Percentiles rank a stretch among this genome's conserved stretches.
Conservation (phyloP, 1,284 basidiomycete species). For the Takashimella tepidaria region DNA sequence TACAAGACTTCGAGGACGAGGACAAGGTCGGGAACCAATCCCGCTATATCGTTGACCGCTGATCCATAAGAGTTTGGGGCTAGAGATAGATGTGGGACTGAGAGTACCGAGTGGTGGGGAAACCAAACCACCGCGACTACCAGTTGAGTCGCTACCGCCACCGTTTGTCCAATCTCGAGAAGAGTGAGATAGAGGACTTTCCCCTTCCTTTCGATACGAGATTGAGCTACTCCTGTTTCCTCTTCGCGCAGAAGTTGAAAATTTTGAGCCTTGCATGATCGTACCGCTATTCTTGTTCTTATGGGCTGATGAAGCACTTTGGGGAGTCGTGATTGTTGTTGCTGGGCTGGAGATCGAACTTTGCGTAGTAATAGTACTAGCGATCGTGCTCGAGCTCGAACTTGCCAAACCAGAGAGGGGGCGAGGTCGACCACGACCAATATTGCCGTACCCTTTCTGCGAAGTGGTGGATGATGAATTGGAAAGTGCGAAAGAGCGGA, state of each 20-base stretch:
- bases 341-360: slow-evolving; percentile 11
- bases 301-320: slow-evolving; percentile 1
- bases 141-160: too few species aligned
- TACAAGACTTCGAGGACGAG: slow-evolving; percentile 31
- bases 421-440: slow-evolving; percentile 35
- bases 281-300: background rate
- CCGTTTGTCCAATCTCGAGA: slow-evolving; percentile 13
- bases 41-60: slow-evolving; percentile 14
- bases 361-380: background rate
- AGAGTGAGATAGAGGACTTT: slow-evolving; percentile 2
- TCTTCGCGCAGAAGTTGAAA: slow-evolving; percentile 9
- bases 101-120: slow-evolving; percentile 13
- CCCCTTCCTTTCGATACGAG: slow-evolving; percentile 39
- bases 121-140: background rate
- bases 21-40: slow-evolving; percentile 24
- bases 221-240: slow-evolving; percentile 33
- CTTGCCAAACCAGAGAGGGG: slow-evolving; percentile 15
- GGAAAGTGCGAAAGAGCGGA: slow-evolving; percentile 7
- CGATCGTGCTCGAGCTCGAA: background rate
- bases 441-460: slow-evolving; percentile 31
- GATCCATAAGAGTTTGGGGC: slow-evolving; percentile 6
- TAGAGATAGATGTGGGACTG: background rate
- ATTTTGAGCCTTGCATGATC: slow-evolving; percentile 4
- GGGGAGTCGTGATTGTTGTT: slow-evolving; percentile 15
- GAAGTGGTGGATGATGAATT: slow-evolving; percentile 19